Percentiles rank a stretch among this genome's conserved stretches.
phyloP scores from a whole-genome alignment of 2,329 filamentous ascomycete species.

The Fusarium sterilihyphosum region DNA sequence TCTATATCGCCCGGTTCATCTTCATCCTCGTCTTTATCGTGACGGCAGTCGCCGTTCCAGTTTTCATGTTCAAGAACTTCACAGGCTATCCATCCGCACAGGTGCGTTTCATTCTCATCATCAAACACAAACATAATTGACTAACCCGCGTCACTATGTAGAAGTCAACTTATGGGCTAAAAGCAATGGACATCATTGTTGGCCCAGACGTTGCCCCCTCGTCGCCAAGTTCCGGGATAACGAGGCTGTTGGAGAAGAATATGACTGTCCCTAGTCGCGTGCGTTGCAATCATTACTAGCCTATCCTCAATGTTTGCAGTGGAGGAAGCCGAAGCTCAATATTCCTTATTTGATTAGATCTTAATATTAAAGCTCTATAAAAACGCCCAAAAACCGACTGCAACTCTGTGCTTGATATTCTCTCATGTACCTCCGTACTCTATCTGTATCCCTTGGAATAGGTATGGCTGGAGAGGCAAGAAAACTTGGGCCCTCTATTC shows the following conservation, averaged over 20 bases:
- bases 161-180: not conserved
- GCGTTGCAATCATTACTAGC: not conserved
- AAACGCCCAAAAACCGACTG: not conserved
- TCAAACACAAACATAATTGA: not conserved
- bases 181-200: not conserved
- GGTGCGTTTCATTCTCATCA: constrained; percentile 15
- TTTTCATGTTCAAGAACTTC: fast-evolving
- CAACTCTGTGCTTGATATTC: constrained; percentile 4
- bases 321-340: not conserved
- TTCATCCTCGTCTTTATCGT: not conserved
- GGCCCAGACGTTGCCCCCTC: not conserved
- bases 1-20: fast-evolving
- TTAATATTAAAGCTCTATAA: not conserved
- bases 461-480: not conserved
- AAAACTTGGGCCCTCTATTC: too few relatives aligned
- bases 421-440: not conserved
- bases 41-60: not conserved
- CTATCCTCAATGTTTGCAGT: not conserved
- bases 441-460: constrained; percentile 10
- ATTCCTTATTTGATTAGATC: not conserved
- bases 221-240: not conserved
- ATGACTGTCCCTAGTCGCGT: not conserved
- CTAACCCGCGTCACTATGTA: not conserved
- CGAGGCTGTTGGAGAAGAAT: not conserved
- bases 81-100: fast-evolving